Conservation (phyloP, 768 basidiomycete genomes). For the Austroboletus eburneus region DNA sequence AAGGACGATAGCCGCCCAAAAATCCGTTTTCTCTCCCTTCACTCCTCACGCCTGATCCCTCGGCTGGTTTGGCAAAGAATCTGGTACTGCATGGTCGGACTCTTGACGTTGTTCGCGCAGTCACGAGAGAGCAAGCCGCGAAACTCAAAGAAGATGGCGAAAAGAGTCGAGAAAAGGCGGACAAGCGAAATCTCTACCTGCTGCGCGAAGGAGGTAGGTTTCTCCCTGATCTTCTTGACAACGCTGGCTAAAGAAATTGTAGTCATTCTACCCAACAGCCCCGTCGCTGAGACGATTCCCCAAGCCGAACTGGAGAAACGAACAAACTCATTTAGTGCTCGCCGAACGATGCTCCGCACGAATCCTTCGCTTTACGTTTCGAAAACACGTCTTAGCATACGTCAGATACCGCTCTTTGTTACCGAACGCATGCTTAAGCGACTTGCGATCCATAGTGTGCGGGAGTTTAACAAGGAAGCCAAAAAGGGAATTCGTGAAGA, state of each 20-base stretch:
- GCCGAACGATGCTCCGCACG: constrained; percentile 75
- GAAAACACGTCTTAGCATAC: constrained; percentile 88
- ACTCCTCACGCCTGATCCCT: constrained; percentile 91
- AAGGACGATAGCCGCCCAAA: constrained; percentile 47
- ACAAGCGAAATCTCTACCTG: constrained; percentile 94
- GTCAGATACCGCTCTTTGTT: constrained; percentile 87
- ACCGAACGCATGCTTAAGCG: constrained; percentile 89
- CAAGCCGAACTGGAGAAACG: constrained; percentile 82
- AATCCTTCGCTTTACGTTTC: constrained; percentile 96
- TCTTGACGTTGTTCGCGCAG: constrained; percentile 85
- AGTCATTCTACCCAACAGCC: constrained; percentile 91
- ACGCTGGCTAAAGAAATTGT: background rate
- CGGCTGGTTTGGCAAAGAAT: constrained; percentile 72
- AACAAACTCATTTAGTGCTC: constrained; percentile 78
- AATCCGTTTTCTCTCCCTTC: constrained; percentile 88
- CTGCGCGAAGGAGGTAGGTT: constrained; percentile 87
- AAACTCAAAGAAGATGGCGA: constrained; percentile 89
- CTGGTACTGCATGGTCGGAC: constrained; percentile 91
- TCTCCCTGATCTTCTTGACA: background rate
- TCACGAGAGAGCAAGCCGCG: constrained; percentile 83
- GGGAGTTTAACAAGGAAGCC: constrained; percentile 77
- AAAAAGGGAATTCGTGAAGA: constrained; percentile 52
- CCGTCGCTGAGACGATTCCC: constrained; percentile 68
- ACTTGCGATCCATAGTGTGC: constrained; percentile 75
- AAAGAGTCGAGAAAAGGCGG: constrained; percentile 78